Evolutionary conservation across 2,329 filamentous ascomycete species (phyloP), one percentile per base, ranked within the genome.

Genomic region (Elsinoe fawcettii): DNA sequence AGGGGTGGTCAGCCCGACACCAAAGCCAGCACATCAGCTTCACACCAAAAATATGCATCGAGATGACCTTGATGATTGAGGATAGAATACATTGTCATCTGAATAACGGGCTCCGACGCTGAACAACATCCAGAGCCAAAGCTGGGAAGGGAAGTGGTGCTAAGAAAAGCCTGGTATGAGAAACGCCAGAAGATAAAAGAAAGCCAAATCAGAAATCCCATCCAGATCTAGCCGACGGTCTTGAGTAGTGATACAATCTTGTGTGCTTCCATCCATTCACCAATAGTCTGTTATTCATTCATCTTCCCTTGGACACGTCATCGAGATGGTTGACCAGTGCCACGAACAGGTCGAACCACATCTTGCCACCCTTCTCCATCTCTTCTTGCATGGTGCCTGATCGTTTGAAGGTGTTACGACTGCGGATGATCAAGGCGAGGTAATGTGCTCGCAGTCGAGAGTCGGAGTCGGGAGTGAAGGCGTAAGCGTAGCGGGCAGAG

Each of bases 301-400:
- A 53, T 23, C 34, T 20, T 5, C 49, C 49, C 32, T 53, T 53
- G 25, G 34, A 27, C n/a, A 53, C 49, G 16, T 70, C 83, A 78
- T 53, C 88, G 67, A 95, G 87, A 68, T 95, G 89, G 70, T 96
- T 95, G 73, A 88, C 90, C 73, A 96, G 83, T 16, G 91, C 90
- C 53, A 96, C 91, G 70, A 96, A 96, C 44, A 96, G 77, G 69
- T 96, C 91, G 69, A 96, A 96, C 76, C 95, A 96, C 59, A 95
- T 77, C 67, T 87, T 87, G 56, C 89, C 89, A 25, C 91, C 91
- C 60, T 83, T 82, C 70, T 87, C 87, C 90, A 96, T 96, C 75
- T 96, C 90, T 64, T 88, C 82, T 74, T 96, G 91, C 90, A 96
- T 95, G 2, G 90, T 96, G 56, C 90, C 90, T 72, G 90, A 95